Base-by-base conservation (phyloP, 257 asterid species). In the Capsicum chinense region DNA sequence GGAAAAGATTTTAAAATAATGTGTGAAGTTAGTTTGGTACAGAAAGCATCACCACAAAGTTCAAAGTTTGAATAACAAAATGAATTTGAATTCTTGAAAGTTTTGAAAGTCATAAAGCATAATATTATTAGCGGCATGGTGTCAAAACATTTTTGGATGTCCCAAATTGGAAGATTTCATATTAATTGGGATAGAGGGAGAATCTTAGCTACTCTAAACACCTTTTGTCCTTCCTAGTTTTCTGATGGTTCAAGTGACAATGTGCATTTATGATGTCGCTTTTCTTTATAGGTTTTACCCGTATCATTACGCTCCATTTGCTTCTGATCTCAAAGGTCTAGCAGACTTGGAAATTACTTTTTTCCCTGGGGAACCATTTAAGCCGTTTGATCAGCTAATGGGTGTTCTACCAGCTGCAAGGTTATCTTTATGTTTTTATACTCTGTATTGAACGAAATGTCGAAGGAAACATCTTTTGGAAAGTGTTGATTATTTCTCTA, bases 331-430 rank as follows among this genome's bases (percentile, higher is more conserved):
- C 84, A 88, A 92, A 89, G 93, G 91, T 82, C 90, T 96, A 79
- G 89, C 88, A 81, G 98, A 96, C 85, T 83, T 94, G 83, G 98
- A 96, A 86, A 94, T 94, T 84, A 95, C 95, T 4, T 94, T 96
- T 92, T 96, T 92, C 88, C 90, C 87, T 39, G 99, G 98, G 88
- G 88, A 90, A 89, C 98, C 98, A 73, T 96, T 96, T 88, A 96
- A 93, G 88, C 98, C 99, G 79, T 93, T 96, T 88, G 99, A 96
- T 91, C 99, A 96, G 91, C 95, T 96, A 62, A 91, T 96, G 92
- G 98, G 98, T 84, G 93, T 97, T 79, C 93, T 96, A 82, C 98
- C 99, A 82, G 97, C 99, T 73, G 95, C 99, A 88, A 96, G 99
- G 99, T 96, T 83, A 83, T 76, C 86, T 16, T 81, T 60, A 64